Percentiles rank a stretch among this genome's conserved stretches.
Conservation (phyloP, 2,329 filamentous ascomycete species). For the Didymella arachidicola region DNA sequence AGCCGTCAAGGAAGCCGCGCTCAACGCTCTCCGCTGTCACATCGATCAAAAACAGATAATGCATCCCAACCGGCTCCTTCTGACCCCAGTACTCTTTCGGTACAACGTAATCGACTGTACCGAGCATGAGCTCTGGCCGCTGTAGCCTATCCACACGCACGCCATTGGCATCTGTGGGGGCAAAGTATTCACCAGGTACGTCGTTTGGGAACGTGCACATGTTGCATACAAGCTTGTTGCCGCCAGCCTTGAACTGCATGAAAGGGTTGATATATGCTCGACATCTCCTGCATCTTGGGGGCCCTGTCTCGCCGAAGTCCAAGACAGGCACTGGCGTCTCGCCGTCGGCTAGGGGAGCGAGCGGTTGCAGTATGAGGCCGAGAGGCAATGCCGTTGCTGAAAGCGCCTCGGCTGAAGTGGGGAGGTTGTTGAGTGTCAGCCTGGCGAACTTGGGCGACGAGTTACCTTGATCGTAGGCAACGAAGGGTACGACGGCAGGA, state of each 20-base stretch:
- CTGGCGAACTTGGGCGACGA: slow-evolving; percentile 93
- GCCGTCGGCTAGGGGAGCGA: slow-evolving; percentile 82
- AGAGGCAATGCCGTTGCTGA: slow-evolving; percentile 82
- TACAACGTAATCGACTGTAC: slow-evolving; percentile 94
- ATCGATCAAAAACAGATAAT: slow-evolving; percentile 91
- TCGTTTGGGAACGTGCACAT: slow-evolving; percentile 98
- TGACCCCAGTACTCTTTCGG: slow-evolving; percentile 96
- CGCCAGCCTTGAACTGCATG: slow-evolving; percentile 94
- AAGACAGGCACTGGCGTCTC: slow-evolving; percentile 89
- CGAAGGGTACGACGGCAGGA: slow-evolving; percentile 85
- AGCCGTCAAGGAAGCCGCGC: slow-evolving; percentile 87
- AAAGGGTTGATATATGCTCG: slow-evolving; percentile 98
- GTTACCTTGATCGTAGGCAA: slow-evolving; percentile 96
- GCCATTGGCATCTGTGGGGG: slow-evolving; percentile 85
- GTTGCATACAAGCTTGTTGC: slow-evolving; percentile 97
- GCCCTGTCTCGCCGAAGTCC: slow-evolving; percentile 91
- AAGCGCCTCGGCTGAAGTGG: slow-evolving; percentile 80
- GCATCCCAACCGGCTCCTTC: slow-evolving; percentile 85
- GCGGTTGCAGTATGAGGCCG: slow-evolving; percentile 85
- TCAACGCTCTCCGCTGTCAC: slow-evolving; percentile 91
- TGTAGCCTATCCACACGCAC: slow-evolving; percentile 87
- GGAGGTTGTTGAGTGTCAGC: slow-evolving; percentile 92
- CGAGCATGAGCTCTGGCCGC: slow-evolving; percentile 85
- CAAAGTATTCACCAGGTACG: slow-evolving; percentile 89
- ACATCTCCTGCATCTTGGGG: slow-evolving; percentile 90